Conservation (phyloP, 2,329 filamentous ascomycete species). For the Laburnicola sp. region DNA sequence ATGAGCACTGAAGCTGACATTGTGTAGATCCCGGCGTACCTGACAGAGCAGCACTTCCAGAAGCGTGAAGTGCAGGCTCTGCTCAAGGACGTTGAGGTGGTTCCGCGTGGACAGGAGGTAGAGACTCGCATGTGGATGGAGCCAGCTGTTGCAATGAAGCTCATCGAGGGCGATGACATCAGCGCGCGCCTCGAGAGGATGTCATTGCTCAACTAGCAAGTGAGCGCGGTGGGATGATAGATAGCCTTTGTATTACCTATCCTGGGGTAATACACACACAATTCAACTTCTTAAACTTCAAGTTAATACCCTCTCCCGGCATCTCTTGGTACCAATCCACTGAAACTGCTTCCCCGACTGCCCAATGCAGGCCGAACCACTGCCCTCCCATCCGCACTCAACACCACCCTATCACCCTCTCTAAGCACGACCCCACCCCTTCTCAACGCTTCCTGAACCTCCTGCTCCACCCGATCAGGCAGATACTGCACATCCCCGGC, state of each 20-base stretch:
- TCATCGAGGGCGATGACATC: background rate
- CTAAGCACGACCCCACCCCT: background rate
- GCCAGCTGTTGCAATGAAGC: background rate
- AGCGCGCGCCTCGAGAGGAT: too few species aligned
- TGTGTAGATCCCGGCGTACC: too few species aligned
- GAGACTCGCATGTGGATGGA: background rate
- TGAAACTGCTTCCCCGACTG: background rate
- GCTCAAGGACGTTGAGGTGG: too few species aligned
- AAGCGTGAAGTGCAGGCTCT: too few species aligned
- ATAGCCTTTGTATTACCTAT: too few species aligned
- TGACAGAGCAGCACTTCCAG: too few species aligned
- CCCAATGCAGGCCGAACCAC: background rate
- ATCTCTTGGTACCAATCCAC: background rate
- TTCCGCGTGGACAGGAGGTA: too few species aligned
- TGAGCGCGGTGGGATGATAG: too few species aligned
- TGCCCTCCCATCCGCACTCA: background rate
- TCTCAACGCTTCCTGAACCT: background rate
- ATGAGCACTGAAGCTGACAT: background rate
- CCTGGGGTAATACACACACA: too few species aligned
- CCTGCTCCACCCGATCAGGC: background rate
- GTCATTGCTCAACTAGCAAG: too few species aligned
- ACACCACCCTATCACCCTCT: background rate
- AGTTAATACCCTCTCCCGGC: background rate
- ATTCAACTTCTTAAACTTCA: too few species aligned
- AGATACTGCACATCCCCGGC: background rate